Evolutionary conservation across 257 asterid genomes (phyloP).

Genomic region (Solanum pinnatisectum): DNA sequence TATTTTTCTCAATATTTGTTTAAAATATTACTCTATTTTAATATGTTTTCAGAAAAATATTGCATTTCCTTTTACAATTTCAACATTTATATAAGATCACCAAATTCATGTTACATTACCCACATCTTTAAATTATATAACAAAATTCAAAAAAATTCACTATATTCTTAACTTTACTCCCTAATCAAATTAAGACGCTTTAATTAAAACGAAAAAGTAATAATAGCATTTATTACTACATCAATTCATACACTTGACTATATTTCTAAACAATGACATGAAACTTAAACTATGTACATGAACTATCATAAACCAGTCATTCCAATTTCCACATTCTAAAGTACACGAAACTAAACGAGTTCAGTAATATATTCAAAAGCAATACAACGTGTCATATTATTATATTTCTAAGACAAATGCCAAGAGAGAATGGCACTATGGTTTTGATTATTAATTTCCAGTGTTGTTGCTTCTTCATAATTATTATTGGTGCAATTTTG

Average conservation of each 20-base stretch:
- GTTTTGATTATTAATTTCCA: constrained; percentile 7
- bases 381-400: neutral
- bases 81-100: no score
- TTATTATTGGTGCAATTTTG: neutral
- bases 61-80: no score
- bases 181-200: no score
- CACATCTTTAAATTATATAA: no score
- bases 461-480: neutral
- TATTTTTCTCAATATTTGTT: no score
- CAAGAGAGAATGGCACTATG: constrained; percentile 38
- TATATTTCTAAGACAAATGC: constrained; percentile 17
- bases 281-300: neutral
- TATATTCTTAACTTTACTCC: no score
- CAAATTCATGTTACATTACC: no score
- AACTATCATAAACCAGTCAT: neutral
- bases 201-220: no score
- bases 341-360: no score
- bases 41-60: no score
- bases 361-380: neutral
- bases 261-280: neutral
- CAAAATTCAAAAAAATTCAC: no score
- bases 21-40: no score
- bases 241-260: neutral
- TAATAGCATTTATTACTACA: neutral
- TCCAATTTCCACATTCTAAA: neutral